Evolutionary conservation across 2,329 filamentous ascomycete genomes (phyloP), one percentile per base, ranked within the genome.

Genomic region (Ophioceras dolichostomum): DNA sequence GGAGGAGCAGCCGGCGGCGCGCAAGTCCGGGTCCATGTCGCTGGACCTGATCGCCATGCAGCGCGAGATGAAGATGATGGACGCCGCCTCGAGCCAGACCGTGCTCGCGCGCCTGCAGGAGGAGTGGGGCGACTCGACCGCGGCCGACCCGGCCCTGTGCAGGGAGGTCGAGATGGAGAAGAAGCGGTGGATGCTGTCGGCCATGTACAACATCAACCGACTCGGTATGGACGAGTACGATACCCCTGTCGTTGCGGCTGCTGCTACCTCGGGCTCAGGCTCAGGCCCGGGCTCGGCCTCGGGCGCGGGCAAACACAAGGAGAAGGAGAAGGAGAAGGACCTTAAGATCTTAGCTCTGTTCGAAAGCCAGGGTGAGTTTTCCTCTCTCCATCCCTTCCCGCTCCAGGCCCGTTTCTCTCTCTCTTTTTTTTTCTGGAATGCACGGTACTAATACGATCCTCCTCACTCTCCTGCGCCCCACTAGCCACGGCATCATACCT

Each of bases 51-150:
- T 48, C 5, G 52, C 50, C 8, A 58, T 76, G 40, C 68, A 73
- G 49, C 61, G 64, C 8, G 69, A 74, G 44, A 65, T 75, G 34
- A 57, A 61, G 24, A 62, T 66, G 35, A 76, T 78, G 70, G 65
- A 68, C 9, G 61, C 59, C 4, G 68, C 71, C 5, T 65, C 62
- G 20, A 57, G 65, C 0, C 63, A 66, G 34, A 57, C 68, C 21
- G 62, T 77, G 32, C 57, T 79, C 4, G 59, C 66, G 24, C 65
- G 73, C 4, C 58, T 81, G 27, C 72, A 67, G 22, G 65, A 72
- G 44, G 60, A 62, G 30, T 68, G 66, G 59, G 58, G 60, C 9
- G 54, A 52, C 17, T 56, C 62, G 10, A 51, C 55, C 2, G 62
- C 58, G 27, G 53, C 57, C 1, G 66, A 72, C 41, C 62, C 67